phyloP scores from a whole-genome alignment of 257 asterid genomes.

The Solanum raphanifolium region DNA sequence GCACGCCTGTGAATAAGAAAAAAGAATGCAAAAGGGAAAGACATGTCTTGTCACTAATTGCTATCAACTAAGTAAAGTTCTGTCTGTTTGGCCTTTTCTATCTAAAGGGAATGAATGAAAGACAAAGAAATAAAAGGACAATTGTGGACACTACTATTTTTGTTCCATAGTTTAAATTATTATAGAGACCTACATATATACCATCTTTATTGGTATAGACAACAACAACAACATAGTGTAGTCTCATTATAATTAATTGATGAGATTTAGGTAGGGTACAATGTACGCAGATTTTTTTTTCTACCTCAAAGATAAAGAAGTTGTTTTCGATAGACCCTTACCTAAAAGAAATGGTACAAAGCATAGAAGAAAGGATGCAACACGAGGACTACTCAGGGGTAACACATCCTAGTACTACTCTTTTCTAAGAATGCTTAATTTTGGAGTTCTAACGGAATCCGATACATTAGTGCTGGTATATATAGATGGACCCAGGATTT shows the following conservation, averaged over 20 bases:
- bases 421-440: too few species aligned
- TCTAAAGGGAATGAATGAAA: not conserved
- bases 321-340: not conserved
- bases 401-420: not conserved
- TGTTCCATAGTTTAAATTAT: not conserved
- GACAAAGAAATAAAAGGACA: not conserved
- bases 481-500: not conserved
- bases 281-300: not conserved
- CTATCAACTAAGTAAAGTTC: conserved; percentile 14
- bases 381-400: not conserved
- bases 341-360: not conserved
- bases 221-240: not conserved
- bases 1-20: conserved; percentile 29
- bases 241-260: not conserved
- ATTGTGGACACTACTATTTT: not conserved
- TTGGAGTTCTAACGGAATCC: accelerated
- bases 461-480: not conserved
- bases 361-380: not conserved
- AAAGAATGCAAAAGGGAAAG: not conserved
- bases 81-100: conserved; percentile 13
- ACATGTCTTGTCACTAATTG: conserved; percentile 31
- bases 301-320: not conserved
- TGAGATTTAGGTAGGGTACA: not conserved
- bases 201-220: not conserved
- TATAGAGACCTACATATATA: not conserved